A percentile compares a stretch with the other conserved stretches of the same genome.
phyloP scores from a whole-genome alignment of 2,329 filamentous ascomycete genomes.

The Lachnellula subtilissima region DNA sequence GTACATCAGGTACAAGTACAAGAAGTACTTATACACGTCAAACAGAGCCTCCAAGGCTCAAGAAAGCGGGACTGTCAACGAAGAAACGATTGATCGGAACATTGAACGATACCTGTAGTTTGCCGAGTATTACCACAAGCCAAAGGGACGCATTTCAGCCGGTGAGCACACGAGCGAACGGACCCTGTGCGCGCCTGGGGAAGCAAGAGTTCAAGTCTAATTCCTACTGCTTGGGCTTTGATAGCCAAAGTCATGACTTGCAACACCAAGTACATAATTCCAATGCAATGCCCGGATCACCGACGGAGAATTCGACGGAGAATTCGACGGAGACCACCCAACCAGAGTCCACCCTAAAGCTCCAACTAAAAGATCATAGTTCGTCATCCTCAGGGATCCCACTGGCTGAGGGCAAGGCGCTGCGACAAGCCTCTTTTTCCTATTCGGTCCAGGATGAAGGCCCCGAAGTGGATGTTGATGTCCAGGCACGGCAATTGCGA shows the following conservation, averaged over 20 bases:
- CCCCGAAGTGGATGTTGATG: slow-evolving; percentile 7
- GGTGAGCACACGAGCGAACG: background rate
- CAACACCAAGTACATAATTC: background rate
- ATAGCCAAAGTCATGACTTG: slow-evolving; percentile 1
- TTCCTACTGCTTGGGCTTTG: background rate
- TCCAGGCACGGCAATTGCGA: slow-evolving; percentile 12
- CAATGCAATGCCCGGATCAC: slow-evolving; percentile 9
- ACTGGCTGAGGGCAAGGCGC: background rate
- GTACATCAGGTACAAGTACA: too few relatives aligned
- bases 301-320: slow-evolving; percentile 1
- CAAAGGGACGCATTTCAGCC: background rate
- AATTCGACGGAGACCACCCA: background rate
- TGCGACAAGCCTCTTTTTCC: slow-evolving; percentile 20
- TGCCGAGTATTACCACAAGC: too few relatives aligned
- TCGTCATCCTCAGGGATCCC: background rate
- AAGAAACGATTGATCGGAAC: too few relatives aligned
- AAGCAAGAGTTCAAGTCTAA: background rate
- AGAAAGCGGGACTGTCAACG: too few relatives aligned
- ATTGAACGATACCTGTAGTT: too few relatives aligned
- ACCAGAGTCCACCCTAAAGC: background rate
- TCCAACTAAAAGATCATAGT: background rate
- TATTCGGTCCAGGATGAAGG: slow-evolving; percentile 10
- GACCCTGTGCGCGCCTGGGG: background rate
- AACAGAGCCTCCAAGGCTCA: too few relatives aligned
- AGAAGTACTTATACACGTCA: too few relatives aligned